Percentiles rank a stretch among this genome's conserved stretches.
Evolutionary conservation across 1,139 yeast species (phyloP).

Genomic region (Saccharomyces hybrid): DNA sequence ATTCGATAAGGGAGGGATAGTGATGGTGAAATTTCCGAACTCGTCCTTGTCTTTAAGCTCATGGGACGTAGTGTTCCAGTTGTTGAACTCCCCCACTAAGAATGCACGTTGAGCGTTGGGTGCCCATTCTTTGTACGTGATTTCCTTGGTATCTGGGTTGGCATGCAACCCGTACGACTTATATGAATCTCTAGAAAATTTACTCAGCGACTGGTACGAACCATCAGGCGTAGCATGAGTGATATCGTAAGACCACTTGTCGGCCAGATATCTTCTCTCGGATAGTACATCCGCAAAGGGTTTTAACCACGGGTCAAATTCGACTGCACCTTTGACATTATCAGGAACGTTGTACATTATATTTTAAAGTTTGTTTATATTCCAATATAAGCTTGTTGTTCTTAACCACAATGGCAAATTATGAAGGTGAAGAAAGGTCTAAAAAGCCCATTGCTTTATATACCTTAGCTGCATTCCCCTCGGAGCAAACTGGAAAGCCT

Average conservation of each 20-base stretch:
- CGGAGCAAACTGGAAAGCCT: background rate
- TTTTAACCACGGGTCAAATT: slow-evolving; percentile 79
- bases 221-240: slow-evolving; percentile 26
- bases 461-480: background rate
- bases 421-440: background rate
- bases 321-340: slow-evolving; percentile 51
- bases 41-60: slow-evolving; percentile 44
- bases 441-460: background rate
- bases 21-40: slow-evolving; percentile 63
- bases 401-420: background rate
- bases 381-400: background rate
- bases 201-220: slow-evolving; percentile 34
- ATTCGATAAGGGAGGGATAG: slow-evolving; percentile 43
- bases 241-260: slow-evolving; percentile 44
- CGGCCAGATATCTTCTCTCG: slow-evolving; percentile 48
- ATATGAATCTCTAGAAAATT: slow-evolving; percentile 48
- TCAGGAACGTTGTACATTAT: slow-evolving; percentile 28
- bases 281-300: slow-evolving; percentile 60
- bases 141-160: slow-evolving; percentile 41
- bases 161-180: slow-evolving; percentile 71
- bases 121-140: slow-evolving; percentile 74
- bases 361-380: background rate
- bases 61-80: slow-evolving; percentile 60
- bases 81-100: slow-evolving; percentile 83
- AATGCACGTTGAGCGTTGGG: slow-evolving; percentile 75